These are phyloP conservation scores for Cinchona pubescens DNA, from an alignment of 257 asterid genomes.

Conservation along the genomic window DNA sequence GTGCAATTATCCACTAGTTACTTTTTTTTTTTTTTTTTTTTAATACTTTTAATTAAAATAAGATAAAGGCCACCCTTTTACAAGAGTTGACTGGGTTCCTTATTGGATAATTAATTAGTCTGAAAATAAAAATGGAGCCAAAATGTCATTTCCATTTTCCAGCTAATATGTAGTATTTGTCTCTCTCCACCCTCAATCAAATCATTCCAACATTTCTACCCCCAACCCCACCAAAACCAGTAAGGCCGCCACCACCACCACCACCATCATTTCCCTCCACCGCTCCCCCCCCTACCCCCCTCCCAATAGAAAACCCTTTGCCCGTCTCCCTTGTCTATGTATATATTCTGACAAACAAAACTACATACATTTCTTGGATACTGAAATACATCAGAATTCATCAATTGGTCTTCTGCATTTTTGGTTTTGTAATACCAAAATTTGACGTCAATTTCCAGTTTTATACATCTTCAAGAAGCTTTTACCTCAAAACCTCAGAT, in stretches of 20 bases:
- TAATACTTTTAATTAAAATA: background rate
- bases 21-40: background rate
- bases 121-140: too few relatives aligned
- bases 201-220: background rate
- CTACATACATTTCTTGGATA: conserved; percentile 5
- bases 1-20: background rate
- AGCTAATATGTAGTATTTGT: too few relatives aligned
- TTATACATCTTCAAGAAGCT: background rate
- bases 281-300: background rate
- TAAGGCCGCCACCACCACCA: background rate
- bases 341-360: background rate
- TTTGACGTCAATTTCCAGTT: background rate
- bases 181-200: too few relatives aligned
- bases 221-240: background rate
- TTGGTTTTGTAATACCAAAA: background rate
- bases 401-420: background rate
- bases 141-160: too few relatives aligned
- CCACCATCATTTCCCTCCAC: conserved; percentile 3
- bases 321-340: background rate
- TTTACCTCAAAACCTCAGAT: conserved; percentile 10
- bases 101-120: too few relatives aligned
- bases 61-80: background rate
- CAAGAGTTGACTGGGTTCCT: background rate
- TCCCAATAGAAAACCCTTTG: too few relatives aligned
- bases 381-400: background rate